Percentiles rank a stretch among this genome's conserved stretches.
These are phyloP conservation scores for Angomonas ambiguus DNA, from an alignment of 208 protist genomes.

Conservation along the genomic window DNA sequence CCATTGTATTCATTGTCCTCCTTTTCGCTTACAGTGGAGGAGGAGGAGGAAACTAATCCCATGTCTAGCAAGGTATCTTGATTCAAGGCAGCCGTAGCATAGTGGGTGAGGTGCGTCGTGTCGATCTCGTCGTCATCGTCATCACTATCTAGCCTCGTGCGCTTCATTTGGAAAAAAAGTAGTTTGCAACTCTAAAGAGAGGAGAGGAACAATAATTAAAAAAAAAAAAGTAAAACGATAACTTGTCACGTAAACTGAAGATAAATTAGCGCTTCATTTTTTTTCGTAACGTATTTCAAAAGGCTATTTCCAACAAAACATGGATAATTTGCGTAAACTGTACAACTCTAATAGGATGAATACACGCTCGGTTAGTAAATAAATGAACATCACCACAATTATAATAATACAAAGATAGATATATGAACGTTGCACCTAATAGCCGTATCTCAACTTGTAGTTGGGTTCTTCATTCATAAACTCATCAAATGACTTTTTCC, in stretches of 20 bases:
- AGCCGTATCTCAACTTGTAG: slow-evolving; percentile 30
- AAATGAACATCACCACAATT: background rate
- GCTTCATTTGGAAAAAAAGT: slow-evolving; percentile 33
- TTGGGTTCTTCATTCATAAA: slow-evolving; percentile 68
- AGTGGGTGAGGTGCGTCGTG: slow-evolving; percentile 25
- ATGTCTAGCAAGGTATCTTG: slow-evolving; percentile 27
- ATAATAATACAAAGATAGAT: background rate
- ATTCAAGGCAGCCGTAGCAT: slow-evolving; percentile 17
- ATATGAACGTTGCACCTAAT: background rate
- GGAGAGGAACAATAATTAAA: background rate
- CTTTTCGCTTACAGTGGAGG: background rate
- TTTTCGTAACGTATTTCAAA: too few relatives aligned
- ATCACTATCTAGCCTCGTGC: slow-evolving; percentile 66
- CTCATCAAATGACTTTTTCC: slow-evolving; percentile 48
- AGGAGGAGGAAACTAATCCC: slow-evolving; percentile 21
- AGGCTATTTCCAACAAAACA: too few relatives aligned
- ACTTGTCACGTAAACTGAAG: too few relatives aligned
- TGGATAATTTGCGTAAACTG: background rate
- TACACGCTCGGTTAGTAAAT: too few relatives aligned
- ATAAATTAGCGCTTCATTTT: too few relatives aligned
- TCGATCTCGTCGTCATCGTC: slow-evolving; percentile 72
- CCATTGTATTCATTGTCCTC: slow-evolving; percentile 1
- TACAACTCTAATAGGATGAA: background rate
- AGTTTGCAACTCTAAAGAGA: background rate
- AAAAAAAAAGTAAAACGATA: background rate